Base-by-base conservation (phyloP, 257 asterid species). In the Penstemon newberryi region DNA sequence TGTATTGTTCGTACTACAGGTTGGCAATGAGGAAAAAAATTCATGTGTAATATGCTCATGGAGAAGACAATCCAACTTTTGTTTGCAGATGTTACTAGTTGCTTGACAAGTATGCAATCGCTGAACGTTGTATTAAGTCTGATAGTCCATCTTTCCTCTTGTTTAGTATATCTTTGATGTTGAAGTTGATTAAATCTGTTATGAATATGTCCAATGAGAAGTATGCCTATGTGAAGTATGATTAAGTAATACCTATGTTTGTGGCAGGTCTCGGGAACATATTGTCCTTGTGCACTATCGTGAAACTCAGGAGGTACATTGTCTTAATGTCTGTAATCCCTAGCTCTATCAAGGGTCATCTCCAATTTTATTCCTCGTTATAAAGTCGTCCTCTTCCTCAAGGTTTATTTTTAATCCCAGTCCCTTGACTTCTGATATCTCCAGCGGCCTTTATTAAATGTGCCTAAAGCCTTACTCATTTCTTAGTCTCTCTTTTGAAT, bases 41-140 rank as follows among this genome's bases (percentile, higher is more conserved):
- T 77, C 97, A 93, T 87, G 99, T 90, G 63, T 93, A 93, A 89
- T 93, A 93, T 79, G 99, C 99, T 56, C 99, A 90, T 73, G 99
- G 99, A 65, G 95, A 90, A 82, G 95, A 84, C 75, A 86, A 76
- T 56, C 80, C 92, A 40, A 93, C 97, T 60, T 93, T 93, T 82
- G 99, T 90, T 62, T 96, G 99, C 69, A 86, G 99, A 86, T 93
- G 99, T 76, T 93, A 90, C 79, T 93, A 97, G 99, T 87, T 93
- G 58, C 96, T 93, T 63, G 97, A 93, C 82, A 93, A 93, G 99
- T 93, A 87, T 77, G 96, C 50, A 72, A 53, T 65, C 7, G 6
- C 58, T 74, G 60, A 58, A 52, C 71, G 49, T 65, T 71, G 51
- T 36, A 70, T 25, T 46, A 49, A 45, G 57, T 69, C 63, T 67